A percentile compares a stretch with the other conserved stretches of the same genome.
Evolutionary conservation across 164 flowering plant genomes (phyloP).

Genomic region (Vitis vinifera): ASM3070453v1 NC_081814.1:6979001-6979500

Average conservation of each 20-base stretch:
- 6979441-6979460: too few relatives aligned
- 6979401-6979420: too few relatives aligned
- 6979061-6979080: slow-evolving; percentile 85
- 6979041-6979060: slow-evolving; percentile 90
- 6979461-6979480: too few relatives aligned
- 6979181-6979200: slow-evolving; percentile 92
- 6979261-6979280: too few relatives aligned
- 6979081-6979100: slow-evolving; percentile 78
- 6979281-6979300: too few relatives aligned
- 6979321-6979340: too few relatives aligned
- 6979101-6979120: slow-evolving; percentile 6
- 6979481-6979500: too few relatives aligned
- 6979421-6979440: too few relatives aligned
- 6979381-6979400: too few relatives aligned
- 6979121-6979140: neutral
- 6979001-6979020: slow-evolving; percentile 87
- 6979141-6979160: slow-evolving; percentile 23
- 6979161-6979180: slow-evolving; percentile 87
- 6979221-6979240: slow-evolving; percentile 1
- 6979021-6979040: slow-evolving; percentile 74
- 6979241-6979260: slow-evolving; percentile 21
- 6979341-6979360: too few relatives aligned
- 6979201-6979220: slow-evolving; percentile 43
- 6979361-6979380: too few relatives aligned
- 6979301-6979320: too few relatives aligned